Percentiles rank a stretch among this genome's conserved stretches.
Conservation (phyloP, 2,329 filamentous ascomycete genomes). For the Xylariomycetidae sp. region DNA sequence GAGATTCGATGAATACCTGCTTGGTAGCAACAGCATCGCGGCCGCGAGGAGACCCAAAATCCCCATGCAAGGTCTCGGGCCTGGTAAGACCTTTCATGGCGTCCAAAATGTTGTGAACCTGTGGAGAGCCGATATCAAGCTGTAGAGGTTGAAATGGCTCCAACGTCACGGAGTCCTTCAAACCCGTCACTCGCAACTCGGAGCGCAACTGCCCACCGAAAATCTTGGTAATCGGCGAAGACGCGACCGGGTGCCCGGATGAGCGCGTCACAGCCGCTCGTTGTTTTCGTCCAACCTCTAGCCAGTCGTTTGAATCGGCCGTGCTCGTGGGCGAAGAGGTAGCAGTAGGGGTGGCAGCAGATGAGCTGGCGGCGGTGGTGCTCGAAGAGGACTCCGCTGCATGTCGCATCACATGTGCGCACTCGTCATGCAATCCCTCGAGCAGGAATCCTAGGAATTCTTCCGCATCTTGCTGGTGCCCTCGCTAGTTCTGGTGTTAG, state of each 20-base stretch:
- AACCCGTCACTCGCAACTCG: slow-evolving; percentile 77
- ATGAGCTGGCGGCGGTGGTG: slow-evolving; percentile 25
- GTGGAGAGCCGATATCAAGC: slow-evolving; percentile 82
- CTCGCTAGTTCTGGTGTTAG: slow-evolving; percentile 51
- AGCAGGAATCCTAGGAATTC: slow-evolving; percentile 93
- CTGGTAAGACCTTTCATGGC: slow-evolving; percentile 79
- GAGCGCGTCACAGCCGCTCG: slow-evolving; percentile 80
- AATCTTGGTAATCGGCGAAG: slow-evolving; percentile 86
- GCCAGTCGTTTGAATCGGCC: slow-evolving; percentile 62
- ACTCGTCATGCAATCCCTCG: slow-evolving; percentile 90
- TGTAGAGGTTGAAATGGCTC: slow-evolving; percentile 94
- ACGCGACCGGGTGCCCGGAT: slow-evolving; percentile 64
- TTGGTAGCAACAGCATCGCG: slow-evolving; percentile 77
- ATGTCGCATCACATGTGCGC: slow-evolving; percentile 65
- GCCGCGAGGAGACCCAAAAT: slow-evolving; percentile 75
- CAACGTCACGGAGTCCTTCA: slow-evolving; percentile 84
- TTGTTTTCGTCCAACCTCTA: slow-evolving; percentile 91
- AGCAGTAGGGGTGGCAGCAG: slow-evolving; percentile 26
- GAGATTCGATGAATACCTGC: slow-evolving; percentile 86
- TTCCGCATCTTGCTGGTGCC: slow-evolving; percentile 95
- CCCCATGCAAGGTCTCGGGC: slow-evolving; percentile 76
- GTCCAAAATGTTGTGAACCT: slow-evolving; percentile 87
- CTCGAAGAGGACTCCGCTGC: slow-evolving; percentile 25
- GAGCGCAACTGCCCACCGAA: slow-evolving; percentile 90
- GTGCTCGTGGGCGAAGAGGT: slow-evolving; percentile 39